phyloP scores from a whole-genome alignment of 805 yeast genomes.

The Trichomonascus vanleenenianus region DNA sequence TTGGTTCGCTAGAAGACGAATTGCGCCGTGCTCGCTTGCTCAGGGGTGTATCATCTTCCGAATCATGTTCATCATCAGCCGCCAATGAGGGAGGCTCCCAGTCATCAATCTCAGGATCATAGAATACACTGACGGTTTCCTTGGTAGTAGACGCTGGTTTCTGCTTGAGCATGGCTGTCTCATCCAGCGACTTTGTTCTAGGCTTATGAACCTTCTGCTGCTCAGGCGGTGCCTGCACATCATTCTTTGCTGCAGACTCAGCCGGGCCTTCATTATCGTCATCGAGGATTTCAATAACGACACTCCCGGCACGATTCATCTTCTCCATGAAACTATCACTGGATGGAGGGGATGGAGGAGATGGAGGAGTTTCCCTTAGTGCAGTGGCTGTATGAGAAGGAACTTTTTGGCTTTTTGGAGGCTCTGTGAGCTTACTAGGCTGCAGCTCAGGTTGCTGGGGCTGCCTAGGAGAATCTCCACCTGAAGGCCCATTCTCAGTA shows the following conservation, averaged over 20 bases:
- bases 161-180: not conserved
- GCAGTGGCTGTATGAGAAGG: not conserved
- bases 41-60: not conserved
- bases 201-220: not conserved
- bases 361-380: no score
- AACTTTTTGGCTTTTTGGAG: not conserved
- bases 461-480: no score
- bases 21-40: no score
- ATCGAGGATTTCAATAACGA: not conserved
- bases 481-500: not conserved
- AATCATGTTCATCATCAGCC: not conserved
- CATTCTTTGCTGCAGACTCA: not conserved
- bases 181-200: not conserved
- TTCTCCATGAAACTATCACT: not conserved
- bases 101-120: slow-evolving; percentile 5
- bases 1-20: no score
- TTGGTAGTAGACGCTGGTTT: not conserved
- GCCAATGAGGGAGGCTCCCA: slow-evolving; percentile 2
- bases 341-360: no score
- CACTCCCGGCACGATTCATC: not conserved
- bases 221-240: not conserved
- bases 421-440: no score
- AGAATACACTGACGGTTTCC: not conserved
- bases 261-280: not conserved
- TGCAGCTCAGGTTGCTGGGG: no score